Evolutionary conservation across 805 yeast species (phyloP).

Genomic region (Brettanomyces custersianus): DNA sequence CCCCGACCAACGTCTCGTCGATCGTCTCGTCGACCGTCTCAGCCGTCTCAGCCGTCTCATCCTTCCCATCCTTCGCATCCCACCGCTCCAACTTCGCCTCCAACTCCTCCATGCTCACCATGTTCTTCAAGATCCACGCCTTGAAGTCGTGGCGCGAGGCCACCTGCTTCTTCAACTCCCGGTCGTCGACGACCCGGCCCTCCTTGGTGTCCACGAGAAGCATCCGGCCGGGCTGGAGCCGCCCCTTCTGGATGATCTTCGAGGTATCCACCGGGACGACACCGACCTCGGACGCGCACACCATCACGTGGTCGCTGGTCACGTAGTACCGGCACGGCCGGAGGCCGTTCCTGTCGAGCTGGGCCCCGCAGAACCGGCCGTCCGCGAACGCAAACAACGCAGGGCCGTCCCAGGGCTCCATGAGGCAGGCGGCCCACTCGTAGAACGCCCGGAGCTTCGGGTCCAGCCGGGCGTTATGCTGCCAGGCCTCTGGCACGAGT

Average conservation of each 20-base stretch:
- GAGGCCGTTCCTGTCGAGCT: conserved; percentile 92
- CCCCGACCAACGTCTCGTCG: no score
- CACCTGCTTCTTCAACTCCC: conserved; percentile 72
- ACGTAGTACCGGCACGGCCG: conserved; percentile 98
- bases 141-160: conserved; percentile 83
- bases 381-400: conserved; percentile 95
- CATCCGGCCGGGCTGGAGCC: conserved; percentile 95
- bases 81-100: conserved; percentile 37
- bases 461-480: conserved; percentile 78
- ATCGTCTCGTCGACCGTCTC: no score
- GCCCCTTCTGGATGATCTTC: conserved; percentile 79
- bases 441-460: conserved; percentile 89
- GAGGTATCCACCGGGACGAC: conserved; percentile 85
- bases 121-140: conserved; percentile 83
- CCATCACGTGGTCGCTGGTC: conserved; percentile 89
- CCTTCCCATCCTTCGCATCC: neutral
- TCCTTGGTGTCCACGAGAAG: conserved; percentile 86
- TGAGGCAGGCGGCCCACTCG: conserved; percentile 98
- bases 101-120: conserved; percentile 77
- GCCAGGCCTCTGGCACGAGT: conserved; percentile 98
- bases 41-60: no score
- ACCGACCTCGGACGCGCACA: conserved; percentile 98
- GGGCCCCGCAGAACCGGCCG: conserved; percentile 97
- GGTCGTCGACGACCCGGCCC: conserved; percentile 90
- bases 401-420: conserved; percentile 99